A percentile compares a stretch with the other conserved stretches of the same genome.
phyloP scores from a whole-genome alignment of 2,329 filamentous ascomycete species.

The Phaeosphaeria sp. region DNA sequence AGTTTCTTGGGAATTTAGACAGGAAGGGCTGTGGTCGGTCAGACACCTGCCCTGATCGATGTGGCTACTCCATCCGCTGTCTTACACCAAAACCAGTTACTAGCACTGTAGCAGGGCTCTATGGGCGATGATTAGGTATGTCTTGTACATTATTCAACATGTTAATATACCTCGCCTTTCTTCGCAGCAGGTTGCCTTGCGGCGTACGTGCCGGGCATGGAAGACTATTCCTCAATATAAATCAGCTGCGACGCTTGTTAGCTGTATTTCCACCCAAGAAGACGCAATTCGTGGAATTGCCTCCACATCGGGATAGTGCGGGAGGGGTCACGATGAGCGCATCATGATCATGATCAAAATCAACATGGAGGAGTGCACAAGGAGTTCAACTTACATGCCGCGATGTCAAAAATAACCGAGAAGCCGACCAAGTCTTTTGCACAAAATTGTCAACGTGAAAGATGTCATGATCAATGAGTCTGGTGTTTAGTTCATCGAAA shows the following conservation, averaged over 20 bases:
- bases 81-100: constrained; percentile 48
- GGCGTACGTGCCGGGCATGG: constrained; percentile 28
- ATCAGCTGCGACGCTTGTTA: no score
- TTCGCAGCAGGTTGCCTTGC: constrained; percentile 37
- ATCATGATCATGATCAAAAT: background rate
- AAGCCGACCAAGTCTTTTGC: background rate
- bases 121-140: background rate
- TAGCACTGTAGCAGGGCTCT: constrained; percentile 42
- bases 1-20: constrained; percentile 37
- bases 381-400: background rate
- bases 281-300: no score
- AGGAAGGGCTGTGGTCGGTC: constrained; percentile 40
- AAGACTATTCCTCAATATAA: no score
- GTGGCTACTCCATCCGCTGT: background rate
- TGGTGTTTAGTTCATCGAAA: background rate
- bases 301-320: background rate
- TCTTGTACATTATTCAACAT: background rate
- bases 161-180: constrained; percentile 21
- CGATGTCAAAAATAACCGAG: background rate
- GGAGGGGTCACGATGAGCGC: constrained; percentile 1
- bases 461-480: background rate
- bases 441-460: background rate
- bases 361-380: background rate
- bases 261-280: background rate
- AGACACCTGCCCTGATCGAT: background rate